Conservation (phyloP, 768 basidiomycete species). For the Asterophora lycoperdoides region DNA sequence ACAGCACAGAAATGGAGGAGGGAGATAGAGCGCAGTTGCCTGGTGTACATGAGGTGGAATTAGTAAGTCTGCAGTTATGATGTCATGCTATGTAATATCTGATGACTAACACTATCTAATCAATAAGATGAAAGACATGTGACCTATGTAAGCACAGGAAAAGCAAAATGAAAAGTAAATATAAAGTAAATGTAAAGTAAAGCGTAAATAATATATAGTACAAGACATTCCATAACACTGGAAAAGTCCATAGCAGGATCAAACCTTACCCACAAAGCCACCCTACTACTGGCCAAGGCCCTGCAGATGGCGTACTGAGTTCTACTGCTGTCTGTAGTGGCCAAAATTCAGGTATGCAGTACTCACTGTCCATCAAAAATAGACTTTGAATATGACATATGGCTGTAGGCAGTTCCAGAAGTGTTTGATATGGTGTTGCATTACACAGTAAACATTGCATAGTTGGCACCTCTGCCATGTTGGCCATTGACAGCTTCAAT, state of each 20-base stretch:
- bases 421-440: constrained; percentile 83
- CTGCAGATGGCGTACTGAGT: constrained; percentile 85
- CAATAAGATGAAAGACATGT: too few species aligned
- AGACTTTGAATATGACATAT: constrained; percentile 1
- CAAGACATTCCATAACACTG: too few species aligned
- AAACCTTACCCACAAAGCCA: constrained; percentile 83
- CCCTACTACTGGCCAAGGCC: constrained; percentile 85
- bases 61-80: too few species aligned
- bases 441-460: constrained; percentile 75
- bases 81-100: too few species aligned
- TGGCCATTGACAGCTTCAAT: constrained; percentile 89
- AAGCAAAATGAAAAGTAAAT: too few species aligned
- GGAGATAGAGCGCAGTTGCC: too few species aligned
- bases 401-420: constrained; percentile 68
- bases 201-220: too few species aligned
- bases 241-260: constrained; percentile 74
- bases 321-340: constrained; percentile 76
- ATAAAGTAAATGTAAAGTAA: too few species aligned
- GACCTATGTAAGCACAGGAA: too few species aligned
- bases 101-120: too few species aligned
- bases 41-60: too few species aligned
- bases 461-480: constrained; percentile 78
- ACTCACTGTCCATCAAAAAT: not conserved
- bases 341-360: constrained; percentile 76
- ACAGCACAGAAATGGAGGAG: too few species aligned